These are phyloP conservation scores for Russula emetica DNA, from an alignment of 768 basidiomycete species.

Conservation along the genomic window DNA sequence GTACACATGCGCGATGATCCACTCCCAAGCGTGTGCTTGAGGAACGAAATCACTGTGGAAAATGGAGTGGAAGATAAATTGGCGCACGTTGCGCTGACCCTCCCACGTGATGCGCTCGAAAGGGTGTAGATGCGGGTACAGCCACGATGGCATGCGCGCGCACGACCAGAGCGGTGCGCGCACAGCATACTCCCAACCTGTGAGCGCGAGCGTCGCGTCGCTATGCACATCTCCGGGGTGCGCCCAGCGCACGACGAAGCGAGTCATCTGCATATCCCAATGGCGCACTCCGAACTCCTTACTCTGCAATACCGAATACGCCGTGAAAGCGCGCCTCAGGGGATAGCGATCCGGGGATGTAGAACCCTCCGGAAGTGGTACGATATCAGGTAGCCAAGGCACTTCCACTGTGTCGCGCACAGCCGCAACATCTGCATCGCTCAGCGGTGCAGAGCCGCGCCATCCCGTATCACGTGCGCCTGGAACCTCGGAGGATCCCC, in stretches of 20 bases:
- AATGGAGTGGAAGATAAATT: conserved; percentile 30
- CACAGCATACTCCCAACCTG: conserved; percentile 35
- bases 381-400: conserved; percentile 29
- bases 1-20: conserved; percentile 33
- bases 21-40: conserved; percentile 28
- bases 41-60: conserved; percentile 24
- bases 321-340: conserved; percentile 31
- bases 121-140: conserved; percentile 27
- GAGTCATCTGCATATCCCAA: conserved; percentile 34
- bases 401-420: conserved; percentile 32
- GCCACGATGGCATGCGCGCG: conserved; percentile 34
- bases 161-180: conserved; percentile 36
- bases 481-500: not conserved
- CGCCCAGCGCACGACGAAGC: conserved; percentile 32
- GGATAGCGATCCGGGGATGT: conserved; percentile 32
- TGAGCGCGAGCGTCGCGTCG: conserved; percentile 29
- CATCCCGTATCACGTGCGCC: conserved; percentile 25
- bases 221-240: conserved; percentile 21
- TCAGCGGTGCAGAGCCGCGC: conserved; percentile 27
- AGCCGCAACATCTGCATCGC: conserved; percentile 29
- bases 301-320: conserved; percentile 30
- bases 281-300: conserved; percentile 32
- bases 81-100: conserved; percentile 30
- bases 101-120: conserved; percentile 31
- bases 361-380: conserved; percentile 35